Evolutionary conservation across 2,329 filamentous ascomycete species (phyloP).

Genomic region (Corniculantispora saksenae): DNA sequence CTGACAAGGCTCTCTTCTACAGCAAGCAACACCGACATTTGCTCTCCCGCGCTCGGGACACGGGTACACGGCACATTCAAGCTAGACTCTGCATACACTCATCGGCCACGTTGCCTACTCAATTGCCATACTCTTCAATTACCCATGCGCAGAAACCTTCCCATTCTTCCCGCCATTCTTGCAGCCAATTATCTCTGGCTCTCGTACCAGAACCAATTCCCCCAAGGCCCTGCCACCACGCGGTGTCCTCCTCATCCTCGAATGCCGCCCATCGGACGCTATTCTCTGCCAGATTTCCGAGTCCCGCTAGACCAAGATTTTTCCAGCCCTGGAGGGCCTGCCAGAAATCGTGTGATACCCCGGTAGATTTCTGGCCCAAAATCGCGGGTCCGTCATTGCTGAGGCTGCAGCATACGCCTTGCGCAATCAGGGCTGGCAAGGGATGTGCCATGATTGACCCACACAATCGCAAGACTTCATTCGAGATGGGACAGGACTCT

Average conservation of each 20-base stretch:
- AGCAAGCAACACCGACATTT: background rate
- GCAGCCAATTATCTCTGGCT: background rate
- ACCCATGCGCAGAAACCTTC: background rate
- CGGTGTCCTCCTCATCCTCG: slow-evolving; percentile 43
- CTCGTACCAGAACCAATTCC: background rate
- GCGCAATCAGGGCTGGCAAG: slow-evolving; percentile 77
- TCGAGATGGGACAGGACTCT: slow-evolving; percentile 87
- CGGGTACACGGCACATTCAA: background rate
- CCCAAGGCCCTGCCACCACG: background rate
- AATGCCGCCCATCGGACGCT: slow-evolving; percentile 87
- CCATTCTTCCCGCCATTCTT: background rate
- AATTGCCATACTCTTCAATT: background rate
- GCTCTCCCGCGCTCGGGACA: background rate
- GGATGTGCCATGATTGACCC: slow-evolving; percentile 76
- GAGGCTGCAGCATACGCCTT: slow-evolving; percentile 79
- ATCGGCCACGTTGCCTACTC: background rate
- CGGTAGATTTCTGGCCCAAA: slow-evolving; percentile 76
- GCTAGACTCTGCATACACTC: background rate
- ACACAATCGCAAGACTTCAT: slow-evolving; percentile 80
- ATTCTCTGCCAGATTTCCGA: slow-evolving; percentile 88
- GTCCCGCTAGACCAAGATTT: slow-evolving; percentile 81
- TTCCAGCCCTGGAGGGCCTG: slow-evolving; percentile 54
- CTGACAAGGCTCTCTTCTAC: background rate
- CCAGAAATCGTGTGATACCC: slow-evolving; percentile 93
- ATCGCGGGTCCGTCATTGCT: slow-evolving; percentile 92